Conservation (phyloP, 2,329 filamentous ascomycete genomes). For the Teratosphaeria epicoccoides region DNA sequence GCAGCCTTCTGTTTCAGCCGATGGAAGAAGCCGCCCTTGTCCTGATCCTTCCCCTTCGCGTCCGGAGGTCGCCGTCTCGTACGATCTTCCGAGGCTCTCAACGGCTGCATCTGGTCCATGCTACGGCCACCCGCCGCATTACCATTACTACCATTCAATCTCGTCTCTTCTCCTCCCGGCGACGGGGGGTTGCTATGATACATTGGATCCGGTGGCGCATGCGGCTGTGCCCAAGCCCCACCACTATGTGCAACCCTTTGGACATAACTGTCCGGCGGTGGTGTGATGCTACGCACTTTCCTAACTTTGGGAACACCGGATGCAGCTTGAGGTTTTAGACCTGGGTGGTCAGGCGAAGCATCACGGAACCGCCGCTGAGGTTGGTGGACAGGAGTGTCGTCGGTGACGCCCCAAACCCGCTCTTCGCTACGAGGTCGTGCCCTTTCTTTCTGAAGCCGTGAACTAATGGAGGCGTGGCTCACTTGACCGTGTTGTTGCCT, state of each 20-base stretch:
- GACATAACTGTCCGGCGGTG: neutral
- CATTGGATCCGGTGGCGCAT: neutral
- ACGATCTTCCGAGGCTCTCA: neutral
- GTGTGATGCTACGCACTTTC: neutral
- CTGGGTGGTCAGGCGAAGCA: constrained; percentile 1
- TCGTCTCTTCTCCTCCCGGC: neutral
- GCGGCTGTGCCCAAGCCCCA: neutral
- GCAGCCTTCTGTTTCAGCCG: neutral
- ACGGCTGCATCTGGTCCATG: neutral
- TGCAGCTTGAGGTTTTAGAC: neutral
- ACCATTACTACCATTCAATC: neutral
- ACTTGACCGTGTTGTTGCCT: neutral
- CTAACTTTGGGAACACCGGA: neutral
- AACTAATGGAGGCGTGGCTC: neutral
- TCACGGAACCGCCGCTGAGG: neutral
- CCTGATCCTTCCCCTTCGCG: neutral
- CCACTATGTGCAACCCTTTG: neutral
- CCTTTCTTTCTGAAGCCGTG: neutral
- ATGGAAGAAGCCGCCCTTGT: neutral
- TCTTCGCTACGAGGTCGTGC: neutral
- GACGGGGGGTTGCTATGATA: neutral
- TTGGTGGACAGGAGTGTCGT: neutral
- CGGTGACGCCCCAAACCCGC: neutral
- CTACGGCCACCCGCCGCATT: neutral
- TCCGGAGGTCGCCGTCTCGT: neutral